Base-by-base conservation (phyloP, 805 yeast species). In the Ogataea ganodermae region DNA sequence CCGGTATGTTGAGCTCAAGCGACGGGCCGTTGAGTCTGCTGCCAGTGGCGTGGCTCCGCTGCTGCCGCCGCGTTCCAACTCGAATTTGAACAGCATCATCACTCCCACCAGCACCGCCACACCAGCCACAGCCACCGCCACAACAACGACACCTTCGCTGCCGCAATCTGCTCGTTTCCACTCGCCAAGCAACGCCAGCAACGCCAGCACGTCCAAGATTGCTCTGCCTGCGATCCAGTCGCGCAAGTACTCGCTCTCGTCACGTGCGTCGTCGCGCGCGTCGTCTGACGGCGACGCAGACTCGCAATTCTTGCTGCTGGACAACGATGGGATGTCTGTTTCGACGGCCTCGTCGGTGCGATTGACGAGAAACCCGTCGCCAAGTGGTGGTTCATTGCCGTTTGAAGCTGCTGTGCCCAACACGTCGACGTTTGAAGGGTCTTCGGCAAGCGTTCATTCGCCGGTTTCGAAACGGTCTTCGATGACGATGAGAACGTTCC, bases 1-100 rank as follows among this genome's bases (percentile, higher is more conserved):
- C 35, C 63, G 68, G 32, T 76, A 75, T 52, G 64, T 68, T 28
- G 60, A 59, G 26, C 26, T 69, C 18, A 54, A 62, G 44, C 38
- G 56, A 30, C 43, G 43, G 56, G 36, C 23, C 4, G 36, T 6
- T 16, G 21, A 14, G 9, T 4, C 10, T 4, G 21, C 35, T 4
- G 35, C 35, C 27, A 24, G 27, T 24, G 10, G 27, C 7, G n/a
- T n/a, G n/a, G n/a, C n/a, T n/a, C n/a, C n/a, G n/a, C n/a, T n/a
- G n/a, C n/a, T n/a, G n/a, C n/a, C n/a, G n/a, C n/a, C n/a, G n/a
- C n/a, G n/a, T n/a, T n/a, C n/a, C n/a, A n/a, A n/a, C n/a, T n/a
- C n/a, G n/a, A n/a, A n/a, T n/a, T n/a, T n/a, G n/a, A n/a, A n/a
- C n/a, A n/a, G n/a, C n/a, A n/a, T 14, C n/a, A 9, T 4, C 4